Base-by-base conservation (phyloP, 805 yeast species). In the Yarrowia sp. region DNA sequence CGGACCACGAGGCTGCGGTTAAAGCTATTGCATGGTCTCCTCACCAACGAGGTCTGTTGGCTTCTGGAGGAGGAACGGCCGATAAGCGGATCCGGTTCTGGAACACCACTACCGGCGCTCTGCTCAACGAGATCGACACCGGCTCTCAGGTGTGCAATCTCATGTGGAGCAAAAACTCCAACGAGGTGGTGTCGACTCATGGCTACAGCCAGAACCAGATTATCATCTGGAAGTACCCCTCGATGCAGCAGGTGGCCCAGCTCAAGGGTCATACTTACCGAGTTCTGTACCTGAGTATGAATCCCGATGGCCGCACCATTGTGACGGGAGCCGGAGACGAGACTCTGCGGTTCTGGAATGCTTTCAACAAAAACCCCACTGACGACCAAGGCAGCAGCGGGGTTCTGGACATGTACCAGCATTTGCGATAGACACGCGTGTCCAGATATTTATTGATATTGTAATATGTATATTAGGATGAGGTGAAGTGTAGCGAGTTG, bases 291-390 rank as follows among this genome's bases (percentile, higher is more conserved):
- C 81, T 95, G 72, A 86, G 97, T 5, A 82, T 94, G 79, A 90
- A 97, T 19, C 97, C 98, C 0, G 98, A 95, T 78, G 99, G 99
- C 0, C 92, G 91, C 70, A 92, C 98, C 0, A 89, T 95, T 14
- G 99, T 94, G 2, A 93, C 99, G 0, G 99, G 99, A 1, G 98
- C 99, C 0, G 99, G 98, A 5, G 99, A 95, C 78, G 99, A 95
- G 77, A 95, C 99, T 0, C 80, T 95, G 68, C 78, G 99, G 71
- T 91, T 95, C 76, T 95, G 99, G 99, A 92, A 92, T 72, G 90
- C 93, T 0, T 95, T 93, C 79, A 97, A 91, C 69, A 91, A 89
- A 46, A 61, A 61, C 34, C 66, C 66, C 13, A 47, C 44, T n/a
- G 66, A 61, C 38, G 66, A 61, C 38, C 55, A 46, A 46, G 66